Percentiles rank a stretch among this genome's conserved stretches.
Conservation (phyloP, 2,329 filamentous ascomycete species). For the Epichloe gansuensis region DNA sequence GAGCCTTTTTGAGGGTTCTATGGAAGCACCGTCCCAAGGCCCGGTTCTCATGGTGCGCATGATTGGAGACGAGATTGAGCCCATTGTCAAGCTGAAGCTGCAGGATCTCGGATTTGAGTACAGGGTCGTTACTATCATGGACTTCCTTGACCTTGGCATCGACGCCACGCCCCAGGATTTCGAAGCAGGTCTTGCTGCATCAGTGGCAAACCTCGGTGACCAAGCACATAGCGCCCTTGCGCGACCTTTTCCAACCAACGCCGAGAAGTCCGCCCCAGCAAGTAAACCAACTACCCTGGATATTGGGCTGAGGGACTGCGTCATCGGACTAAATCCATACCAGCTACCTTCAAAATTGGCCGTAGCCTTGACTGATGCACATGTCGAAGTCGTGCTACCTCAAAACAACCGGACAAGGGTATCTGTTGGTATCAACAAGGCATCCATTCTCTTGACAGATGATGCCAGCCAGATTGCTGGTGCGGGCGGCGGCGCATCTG, state of each 20-base stretch:
- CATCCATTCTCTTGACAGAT: conserved; percentile 73
- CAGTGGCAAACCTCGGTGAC: conserved; percentile 65
- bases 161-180: conserved; percentile 60
- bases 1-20: conserved; percentile 15
- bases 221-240: conserved; percentile 40
- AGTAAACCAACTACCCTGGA: conserved; percentile 55
- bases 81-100: conserved; percentile 76
- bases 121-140: conserved; percentile 70
- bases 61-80: conserved; percentile 89
- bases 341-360: conserved; percentile 63
- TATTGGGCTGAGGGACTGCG: conserved; percentile 67
- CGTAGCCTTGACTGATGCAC: conserved; percentile 67
- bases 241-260: conserved; percentile 10
- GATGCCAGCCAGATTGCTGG: conserved; percentile 37
- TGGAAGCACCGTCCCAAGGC: conserved; percentile 14
- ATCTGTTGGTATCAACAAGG: conserved; percentile 60
- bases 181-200: conserved; percentile 63
- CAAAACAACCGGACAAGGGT: conserved; percentile 52
- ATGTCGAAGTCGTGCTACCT: conserved; percentile 55
- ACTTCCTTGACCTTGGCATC: conserved; percentile 58
- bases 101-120: conserved; percentile 83
- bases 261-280: conserved; percentile 16
- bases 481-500: conserved; percentile 7
- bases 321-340: conserved; percentile 74
- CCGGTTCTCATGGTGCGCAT: conserved; percentile 74